Conservation (phyloP, 805 yeast species). For the Candida michaelii region DNA sequence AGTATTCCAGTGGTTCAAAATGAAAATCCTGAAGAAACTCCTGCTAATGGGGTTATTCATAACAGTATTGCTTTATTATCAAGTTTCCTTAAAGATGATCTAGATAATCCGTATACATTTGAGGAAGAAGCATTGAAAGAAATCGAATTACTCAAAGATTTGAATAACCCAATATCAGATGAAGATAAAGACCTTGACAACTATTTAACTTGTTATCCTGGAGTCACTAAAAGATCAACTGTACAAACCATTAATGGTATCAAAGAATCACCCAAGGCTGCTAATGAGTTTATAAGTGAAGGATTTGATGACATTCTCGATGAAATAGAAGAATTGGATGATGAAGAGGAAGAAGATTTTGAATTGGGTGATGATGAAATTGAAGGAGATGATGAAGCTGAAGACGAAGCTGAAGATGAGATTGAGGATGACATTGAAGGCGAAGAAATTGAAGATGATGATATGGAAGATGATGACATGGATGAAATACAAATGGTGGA, state of each 20-base stretch:
- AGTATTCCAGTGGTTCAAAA: constrained; percentile 2
- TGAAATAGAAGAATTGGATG: constrained; percentile 12
- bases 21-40: neutral
- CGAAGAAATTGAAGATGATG: constrained; percentile 22
- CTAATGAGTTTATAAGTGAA: constrained; percentile 1
- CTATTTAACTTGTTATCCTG: constrained; percentile 37
- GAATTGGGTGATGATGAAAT: constrained; percentile 1
- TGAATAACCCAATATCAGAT: constrained; percentile 7
- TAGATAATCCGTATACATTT: constrained; percentile 59
- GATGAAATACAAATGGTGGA: constrained; percentile 23
- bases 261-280: neutral
- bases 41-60: constrained; percentile 19
- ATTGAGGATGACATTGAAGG: constrained; percentile 19
- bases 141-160: constrained; percentile 28
- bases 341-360: constrained; percentile 19
- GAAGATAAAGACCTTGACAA: constrained; percentile 19
- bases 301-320: constrained; percentile 10
- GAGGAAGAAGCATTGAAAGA: constrained; percentile 57
- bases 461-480: constrained; percentile 24
- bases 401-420: constrained; percentile 9
- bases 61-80: constrained; percentile 57
- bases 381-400: constrained; percentile 8
- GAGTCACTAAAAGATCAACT: constrained; percentile 17
- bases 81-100: constrained; percentile 66
- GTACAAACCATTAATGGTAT: neutral